Evolutionary conservation across 1,284 basidiomycete genomes (phyloP).

Genomic region (Tremellales sp.): DNA sequence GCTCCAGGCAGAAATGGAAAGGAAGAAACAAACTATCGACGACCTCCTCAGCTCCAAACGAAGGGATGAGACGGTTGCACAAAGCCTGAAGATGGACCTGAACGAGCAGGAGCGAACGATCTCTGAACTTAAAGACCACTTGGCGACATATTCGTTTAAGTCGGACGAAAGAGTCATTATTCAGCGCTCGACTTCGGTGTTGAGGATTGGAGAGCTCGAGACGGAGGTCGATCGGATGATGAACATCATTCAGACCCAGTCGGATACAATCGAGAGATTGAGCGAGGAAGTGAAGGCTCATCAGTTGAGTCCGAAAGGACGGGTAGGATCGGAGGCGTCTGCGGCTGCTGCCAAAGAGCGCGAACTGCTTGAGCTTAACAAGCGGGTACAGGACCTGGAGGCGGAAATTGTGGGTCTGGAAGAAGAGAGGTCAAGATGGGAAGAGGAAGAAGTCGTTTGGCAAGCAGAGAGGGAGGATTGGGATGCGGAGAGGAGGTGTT

Average conservation of each 20-base stretch:
- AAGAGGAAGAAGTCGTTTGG: slow-evolving; percentile 11
- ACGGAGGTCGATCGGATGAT: background rate
- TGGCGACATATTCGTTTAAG: slow-evolving; percentile 19
- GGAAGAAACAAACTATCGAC: background rate
- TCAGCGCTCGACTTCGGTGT: too few relatives aligned
- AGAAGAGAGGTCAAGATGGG: slow-evolving; percentile 9
- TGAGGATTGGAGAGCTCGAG: too few relatives aligned
- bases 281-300: background rate
- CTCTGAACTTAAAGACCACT: slow-evolving; percentile 15
- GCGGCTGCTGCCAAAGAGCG: background rate
- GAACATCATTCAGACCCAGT: background rate
- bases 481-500: slow-evolving; percentile 10
- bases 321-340: background rate
- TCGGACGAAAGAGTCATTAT: slow-evolving; percentile 24
- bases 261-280: background rate
- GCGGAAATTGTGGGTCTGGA: background rate
- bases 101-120: slow-evolving; percentile 11
- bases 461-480: slow-evolving; percentile 9
- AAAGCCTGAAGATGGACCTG: slow-evolving; percentile 1
- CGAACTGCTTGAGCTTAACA: background rate
- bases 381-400: background rate
- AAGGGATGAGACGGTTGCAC: background rate
- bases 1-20: background rate
- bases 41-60: background rate
- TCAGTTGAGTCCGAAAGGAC: background rate